Conservation (phyloP, 441 rosid genomes). For the Croton laevigatus region DNA sequence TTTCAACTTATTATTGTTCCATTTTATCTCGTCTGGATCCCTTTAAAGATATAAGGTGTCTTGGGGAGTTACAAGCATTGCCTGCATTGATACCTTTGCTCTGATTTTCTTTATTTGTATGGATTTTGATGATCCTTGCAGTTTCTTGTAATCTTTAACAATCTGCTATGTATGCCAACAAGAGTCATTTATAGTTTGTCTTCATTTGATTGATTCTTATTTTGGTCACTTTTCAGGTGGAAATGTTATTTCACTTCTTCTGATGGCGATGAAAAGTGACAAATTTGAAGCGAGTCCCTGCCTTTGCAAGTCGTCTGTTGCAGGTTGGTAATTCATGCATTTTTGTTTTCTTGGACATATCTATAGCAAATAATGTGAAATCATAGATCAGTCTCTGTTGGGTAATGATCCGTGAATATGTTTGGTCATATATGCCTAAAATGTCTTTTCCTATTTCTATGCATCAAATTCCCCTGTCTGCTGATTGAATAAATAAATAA, state of each 20-base stretch:
- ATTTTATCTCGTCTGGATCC: neutral
- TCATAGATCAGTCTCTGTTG: neutral
- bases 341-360: neutral
- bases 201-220: constrained; percentile 1
- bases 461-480: neutral
- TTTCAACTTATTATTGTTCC: neutral
- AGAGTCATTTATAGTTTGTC: neutral
- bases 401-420: too few relatives aligned
- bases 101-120: neutral
- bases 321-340: constrained; percentile 50
- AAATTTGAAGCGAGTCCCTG: constrained; percentile 81
- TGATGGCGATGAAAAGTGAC: constrained; percentile 91
- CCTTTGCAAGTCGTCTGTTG: constrained; percentile 87
- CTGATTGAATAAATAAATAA: neutral
- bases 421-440: neutral
- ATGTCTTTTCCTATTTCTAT: neutral
- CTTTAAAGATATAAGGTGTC: neutral
- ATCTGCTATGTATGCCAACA: constrained; percentile 2
- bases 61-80: too few relatives aligned
- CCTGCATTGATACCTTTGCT: neutral
- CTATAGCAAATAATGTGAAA: neutral
- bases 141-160: neutral
- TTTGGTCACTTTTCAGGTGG: constrained; percentile 54
- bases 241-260: constrained; percentile 87
- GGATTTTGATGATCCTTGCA: neutral